Percentiles rank a stretch among this genome's conserved stretches.
Evolutionary conservation across 2,329 filamentous ascomycete genomes (phyloP).

Genomic region (Aspergillus pseudoterreus): DNA sequence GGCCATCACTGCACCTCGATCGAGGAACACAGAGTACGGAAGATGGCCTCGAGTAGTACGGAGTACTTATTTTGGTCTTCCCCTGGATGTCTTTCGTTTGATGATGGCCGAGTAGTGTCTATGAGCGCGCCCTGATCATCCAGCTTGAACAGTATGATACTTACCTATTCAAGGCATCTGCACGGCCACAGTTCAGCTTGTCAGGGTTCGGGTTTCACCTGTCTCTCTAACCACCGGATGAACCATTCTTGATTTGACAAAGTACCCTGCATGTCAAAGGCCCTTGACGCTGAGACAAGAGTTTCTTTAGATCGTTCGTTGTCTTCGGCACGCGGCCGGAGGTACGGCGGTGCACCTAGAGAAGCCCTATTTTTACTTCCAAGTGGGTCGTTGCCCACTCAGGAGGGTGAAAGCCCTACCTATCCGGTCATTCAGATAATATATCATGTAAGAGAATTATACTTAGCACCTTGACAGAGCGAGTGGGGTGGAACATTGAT

Average conservation of each 20-base stretch:
- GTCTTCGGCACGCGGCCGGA: not conserved
- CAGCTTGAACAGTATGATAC: too few relatives aligned
- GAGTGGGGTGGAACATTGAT: not conserved
- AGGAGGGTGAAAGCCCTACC: not conserved
- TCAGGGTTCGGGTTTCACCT: too few relatives aligned
- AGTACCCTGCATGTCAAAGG: not conserved
- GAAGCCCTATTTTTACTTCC: slow-evolving; percentile 8
- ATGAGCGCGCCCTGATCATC: too few relatives aligned
- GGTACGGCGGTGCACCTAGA: slow-evolving; percentile 9
- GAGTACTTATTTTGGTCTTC: not conserved
- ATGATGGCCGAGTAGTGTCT: too few relatives aligned
- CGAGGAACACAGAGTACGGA: not conserved
- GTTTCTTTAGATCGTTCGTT: not conserved
- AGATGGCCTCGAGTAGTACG: not conserved
- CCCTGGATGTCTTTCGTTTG: not conserved
- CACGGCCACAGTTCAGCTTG: too few relatives aligned
- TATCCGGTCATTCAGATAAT: too few relatives aligned
- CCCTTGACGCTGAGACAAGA: not conserved
- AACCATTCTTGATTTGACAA: too few relatives aligned
- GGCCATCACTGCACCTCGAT: slow-evolving; percentile 18
- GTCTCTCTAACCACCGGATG: too few relatives aligned
- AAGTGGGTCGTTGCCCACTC: slow-evolving; percentile 5
- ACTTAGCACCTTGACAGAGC: too few relatives aligned
- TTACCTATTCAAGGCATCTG: too few relatives aligned
- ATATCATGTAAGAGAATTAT: not conserved